Evolutionary conservation across 2,329 filamentous ascomycete genomes (phyloP).

Genomic region (Tympanopsis confertula): DNA sequence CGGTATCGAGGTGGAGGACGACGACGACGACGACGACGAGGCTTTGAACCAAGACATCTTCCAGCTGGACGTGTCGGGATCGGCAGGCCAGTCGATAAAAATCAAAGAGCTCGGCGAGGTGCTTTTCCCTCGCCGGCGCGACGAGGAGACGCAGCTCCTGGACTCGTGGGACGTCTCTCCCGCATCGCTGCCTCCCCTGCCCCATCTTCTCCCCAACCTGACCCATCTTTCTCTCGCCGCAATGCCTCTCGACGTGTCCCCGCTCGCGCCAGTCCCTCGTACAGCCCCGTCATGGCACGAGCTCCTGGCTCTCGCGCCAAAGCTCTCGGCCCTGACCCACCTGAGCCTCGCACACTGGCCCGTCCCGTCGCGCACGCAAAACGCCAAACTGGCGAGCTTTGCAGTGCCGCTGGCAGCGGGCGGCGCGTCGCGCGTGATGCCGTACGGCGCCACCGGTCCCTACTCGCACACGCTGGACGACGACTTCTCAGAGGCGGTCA

Average conservation of each 20-base stretch:
- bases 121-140: conserved; percentile 26
- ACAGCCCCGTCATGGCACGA: conserved; percentile 42
- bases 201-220: conserved; percentile 38
- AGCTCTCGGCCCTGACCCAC: conserved; percentile 43
- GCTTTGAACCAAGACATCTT: conserved; percentile 32
- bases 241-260: conserved; percentile 15
- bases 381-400: conserved; percentile 34
- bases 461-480: conserved; percentile 46
- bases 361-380: conserved; percentile 42
- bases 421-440: conserved; percentile 17
- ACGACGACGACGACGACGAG: conserved; percentile 7
- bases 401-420: conserved; percentile 26
- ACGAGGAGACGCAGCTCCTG: conserved; percentile 17
- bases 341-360: conserved; percentile 53
- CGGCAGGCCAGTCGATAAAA: conserved; percentile 34
- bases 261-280: conserved; percentile 9
- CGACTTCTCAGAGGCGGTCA: conserved; percentile 47
- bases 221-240: conserved; percentile 49
- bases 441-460: conserved; percentile 40
- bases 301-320: conserved; percentile 38
- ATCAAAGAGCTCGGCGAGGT: conserved; percentile 39
- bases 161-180: conserved; percentile 39
- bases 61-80: conserved; percentile 40
- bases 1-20: conserved; percentile 8
- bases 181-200: conserved; percentile 15